These are phyloP conservation scores for Fremontodendron californicum DNA, from an alignment of 345 rosid species.

Conservation along the genomic window DNA sequence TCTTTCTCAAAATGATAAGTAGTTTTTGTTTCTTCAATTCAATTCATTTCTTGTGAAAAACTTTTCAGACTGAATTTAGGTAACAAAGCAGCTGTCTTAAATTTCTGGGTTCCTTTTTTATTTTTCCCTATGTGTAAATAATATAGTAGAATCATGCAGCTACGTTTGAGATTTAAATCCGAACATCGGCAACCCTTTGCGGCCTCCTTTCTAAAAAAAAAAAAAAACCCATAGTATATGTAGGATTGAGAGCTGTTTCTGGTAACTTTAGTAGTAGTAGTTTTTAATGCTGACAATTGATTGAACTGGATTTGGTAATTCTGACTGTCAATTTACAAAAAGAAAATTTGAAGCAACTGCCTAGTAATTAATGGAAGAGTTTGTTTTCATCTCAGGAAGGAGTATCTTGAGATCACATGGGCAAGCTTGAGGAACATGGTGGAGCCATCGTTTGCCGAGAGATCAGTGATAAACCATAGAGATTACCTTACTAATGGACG, in stretches of 20 bases:
- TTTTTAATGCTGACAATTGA: not conserved
- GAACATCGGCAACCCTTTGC: not conserved
- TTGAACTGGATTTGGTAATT: not conserved
- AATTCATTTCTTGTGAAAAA: not conserved
- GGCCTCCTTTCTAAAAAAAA: no score
- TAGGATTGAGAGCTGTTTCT: not conserved
- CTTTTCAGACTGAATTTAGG: not conserved
- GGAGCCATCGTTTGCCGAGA: slow-evolving; percentile 71
- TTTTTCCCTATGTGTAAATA: not conserved
- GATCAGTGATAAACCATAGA: slow-evolving; percentile 63
- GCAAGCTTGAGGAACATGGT: slow-evolving; percentile 78
- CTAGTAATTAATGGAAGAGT: not conserved
- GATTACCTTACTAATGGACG: slow-evolving; percentile 60
- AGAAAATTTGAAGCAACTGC: not conserved
- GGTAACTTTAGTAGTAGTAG: not conserved
- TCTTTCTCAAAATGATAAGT: not conserved
- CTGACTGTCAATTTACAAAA: not conserved
- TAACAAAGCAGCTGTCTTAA: not conserved
- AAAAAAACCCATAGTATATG: not conserved
- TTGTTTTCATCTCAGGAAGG: slow-evolving; percentile 58
- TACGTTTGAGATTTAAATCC: no score
- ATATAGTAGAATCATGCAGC: no score
- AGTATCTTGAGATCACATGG: slow-evolving; percentile 88
- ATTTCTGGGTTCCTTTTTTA: not conserved
- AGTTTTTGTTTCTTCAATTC: not conserved